A percentile compares a stretch with the other conserved stretches of the same genome.
phyloP scores from a whole-genome alignment of 2,329 filamentous ascomycete genomes.

The Calonectria crousiana region DNA sequence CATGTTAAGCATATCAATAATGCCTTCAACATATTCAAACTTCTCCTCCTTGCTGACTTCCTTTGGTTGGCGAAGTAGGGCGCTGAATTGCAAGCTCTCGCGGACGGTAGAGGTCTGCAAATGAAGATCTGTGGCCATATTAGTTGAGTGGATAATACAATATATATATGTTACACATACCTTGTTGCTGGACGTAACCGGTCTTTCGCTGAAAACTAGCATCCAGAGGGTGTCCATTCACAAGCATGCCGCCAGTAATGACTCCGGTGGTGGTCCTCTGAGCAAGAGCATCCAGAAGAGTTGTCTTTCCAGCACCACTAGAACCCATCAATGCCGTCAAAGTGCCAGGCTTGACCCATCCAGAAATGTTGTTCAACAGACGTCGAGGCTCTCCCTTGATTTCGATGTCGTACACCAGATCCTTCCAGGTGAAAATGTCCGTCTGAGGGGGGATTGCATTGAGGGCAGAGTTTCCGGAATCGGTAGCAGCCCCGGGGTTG shows the following conservation, averaged over 20 bases:
- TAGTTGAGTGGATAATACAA: not conserved
- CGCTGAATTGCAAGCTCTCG: constrained; percentile 60
- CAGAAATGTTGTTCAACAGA: constrained; percentile 79
- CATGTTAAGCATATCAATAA: constrained; percentile 72
- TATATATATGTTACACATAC: not conserved
- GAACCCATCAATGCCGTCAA: constrained; percentile 79
- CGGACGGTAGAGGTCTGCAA: constrained; percentile 61
- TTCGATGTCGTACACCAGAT: constrained; percentile 74
- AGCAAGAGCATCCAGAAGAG: constrained; percentile 48
- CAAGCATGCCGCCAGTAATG: constrained; percentile 70
- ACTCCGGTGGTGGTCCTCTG: constrained; percentile 66
- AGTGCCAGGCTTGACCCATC: constrained; percentile 87
- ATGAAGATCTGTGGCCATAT: constrained; percentile 56
- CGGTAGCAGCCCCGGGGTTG: not conserved
- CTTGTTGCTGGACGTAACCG: constrained; percentile 72
- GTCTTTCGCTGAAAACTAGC: constrained; percentile 70
- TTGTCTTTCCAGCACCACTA: constrained; percentile 52
- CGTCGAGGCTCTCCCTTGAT: constrained; percentile 77
- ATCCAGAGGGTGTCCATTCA: constrained; percentile 65
- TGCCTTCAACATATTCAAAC: constrained; percentile 68
- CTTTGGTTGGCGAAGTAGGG: constrained; percentile 63
- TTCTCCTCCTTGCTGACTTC: constrained; percentile 63
- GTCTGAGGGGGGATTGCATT: constrained; percentile 47
- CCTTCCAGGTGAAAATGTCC: constrained; percentile 78
- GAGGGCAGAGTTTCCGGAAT: constrained; percentile 33